Evolutionary conservation across 345 rosid species (phyloP).

Genomic region (Pistacia integerrima): DNA sequence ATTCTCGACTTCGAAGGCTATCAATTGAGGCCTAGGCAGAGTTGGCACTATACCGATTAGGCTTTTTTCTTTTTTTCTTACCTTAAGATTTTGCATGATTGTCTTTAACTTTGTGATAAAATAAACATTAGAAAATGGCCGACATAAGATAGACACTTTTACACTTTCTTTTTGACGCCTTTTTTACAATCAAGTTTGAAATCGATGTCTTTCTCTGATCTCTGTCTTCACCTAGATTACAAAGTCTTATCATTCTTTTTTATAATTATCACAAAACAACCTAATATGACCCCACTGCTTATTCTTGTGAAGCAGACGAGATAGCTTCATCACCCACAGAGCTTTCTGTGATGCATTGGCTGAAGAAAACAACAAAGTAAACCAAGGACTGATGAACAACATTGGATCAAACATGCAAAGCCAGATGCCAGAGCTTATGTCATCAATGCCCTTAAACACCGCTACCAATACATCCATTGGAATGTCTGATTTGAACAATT

Average conservation of each 20-base stretch:
- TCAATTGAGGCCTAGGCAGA: no score
- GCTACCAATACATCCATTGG: constrained; percentile 27
- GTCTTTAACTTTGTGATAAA: not conserved
- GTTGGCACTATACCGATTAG: not conserved
- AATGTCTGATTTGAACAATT: constrained; percentile 41
- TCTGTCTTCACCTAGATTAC: not conserved
- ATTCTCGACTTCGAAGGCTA: no score
- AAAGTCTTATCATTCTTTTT: not conserved
- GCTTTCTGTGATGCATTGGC: constrained; percentile 78
- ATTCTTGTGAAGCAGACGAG: constrained; percentile 46
- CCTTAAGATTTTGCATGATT: not conserved
- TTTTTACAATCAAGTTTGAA: constrained; percentile 10
- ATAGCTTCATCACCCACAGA: constrained; percentile 70
- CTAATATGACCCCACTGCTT: constrained; percentile 18
- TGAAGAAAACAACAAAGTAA: constrained; percentile 74
- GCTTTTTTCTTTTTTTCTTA: not conserved
- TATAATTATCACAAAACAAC: not conserved
- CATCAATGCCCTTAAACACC: constrained; percentile 36
- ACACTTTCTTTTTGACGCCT: constrained; percentile 36
- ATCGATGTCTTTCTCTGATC: constrained; percentile 1
- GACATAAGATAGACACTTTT: constrained; percentile 29
- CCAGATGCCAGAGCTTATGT: constrained; percentile 49
- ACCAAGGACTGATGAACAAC: constrained; percentile 47
- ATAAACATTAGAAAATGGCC: constrained; percentile 32
- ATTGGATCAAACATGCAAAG: constrained; percentile 35